phyloP scores from a whole-genome alignment of 495 filamentous ascomycete genomes.

The Annulohypoxylon stygium region DNA sequence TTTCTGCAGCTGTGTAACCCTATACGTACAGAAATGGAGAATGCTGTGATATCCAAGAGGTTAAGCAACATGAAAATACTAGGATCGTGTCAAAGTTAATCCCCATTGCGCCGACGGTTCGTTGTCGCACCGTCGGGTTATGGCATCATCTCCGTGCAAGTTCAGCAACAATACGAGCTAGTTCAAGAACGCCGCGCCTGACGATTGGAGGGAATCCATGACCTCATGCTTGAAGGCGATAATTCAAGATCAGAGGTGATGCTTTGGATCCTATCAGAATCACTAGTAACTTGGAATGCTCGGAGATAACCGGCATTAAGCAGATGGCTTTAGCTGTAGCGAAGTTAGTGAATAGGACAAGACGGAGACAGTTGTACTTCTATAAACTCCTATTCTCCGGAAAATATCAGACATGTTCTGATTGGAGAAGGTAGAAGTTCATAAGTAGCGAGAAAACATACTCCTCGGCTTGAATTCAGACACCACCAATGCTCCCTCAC shows the following conservation, averaged over 20 bases:
- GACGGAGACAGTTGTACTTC: neutral
- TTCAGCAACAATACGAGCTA: neutral
- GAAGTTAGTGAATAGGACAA: neutral
- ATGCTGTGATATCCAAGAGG: neutral
- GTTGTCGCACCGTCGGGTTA: conserved; percentile 4
- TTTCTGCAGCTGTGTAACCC: neutral
- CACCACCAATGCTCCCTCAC: no score
- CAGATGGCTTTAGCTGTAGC: neutral
- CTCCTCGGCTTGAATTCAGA: neutral
- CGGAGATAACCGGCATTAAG: neutral
- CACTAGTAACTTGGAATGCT: neutral
- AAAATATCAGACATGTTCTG: neutral
- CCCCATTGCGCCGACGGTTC: conserved; percentile 7
- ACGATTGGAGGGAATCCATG: neutral
- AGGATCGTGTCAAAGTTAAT: neutral
- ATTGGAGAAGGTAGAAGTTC: neutral
- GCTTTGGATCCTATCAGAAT: neutral
- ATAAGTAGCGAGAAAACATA: neutral
- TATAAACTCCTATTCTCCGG: conserved; percentile 16
- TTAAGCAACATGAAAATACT: neutral
- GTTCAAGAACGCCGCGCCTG: neutral
- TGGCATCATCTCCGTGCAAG: neutral
- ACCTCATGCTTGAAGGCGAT: neutral
- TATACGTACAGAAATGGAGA: neutral
- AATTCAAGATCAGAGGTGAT: neutral